phyloP scores from a whole-genome alignment of 2,329 filamentous ascomycete species.

The Microdochium trichocladiopsis region DNA sequence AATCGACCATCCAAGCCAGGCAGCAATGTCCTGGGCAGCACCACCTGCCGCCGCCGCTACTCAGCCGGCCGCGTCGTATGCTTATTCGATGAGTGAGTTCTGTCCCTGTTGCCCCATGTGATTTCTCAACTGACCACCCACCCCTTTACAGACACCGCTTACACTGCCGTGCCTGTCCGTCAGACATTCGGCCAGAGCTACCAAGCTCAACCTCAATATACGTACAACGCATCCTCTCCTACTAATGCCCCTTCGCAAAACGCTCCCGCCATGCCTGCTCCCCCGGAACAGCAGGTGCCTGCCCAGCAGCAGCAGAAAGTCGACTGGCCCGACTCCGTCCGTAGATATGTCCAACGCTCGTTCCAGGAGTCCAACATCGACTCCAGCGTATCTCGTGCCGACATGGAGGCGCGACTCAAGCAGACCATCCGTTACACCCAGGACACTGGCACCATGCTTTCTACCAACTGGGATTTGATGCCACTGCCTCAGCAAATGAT shows the following conservation, averaged over 20 bases:
- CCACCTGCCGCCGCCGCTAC: constrained; percentile 16
- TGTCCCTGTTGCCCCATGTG: neutral
- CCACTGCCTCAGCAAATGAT: constrained; percentile 83
- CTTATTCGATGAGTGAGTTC: constrained; percentile 16
- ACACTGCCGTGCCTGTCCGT: constrained; percentile 35
- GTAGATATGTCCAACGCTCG: constrained; percentile 81
- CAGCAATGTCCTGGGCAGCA: constrained; percentile 19
- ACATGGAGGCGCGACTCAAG: constrained; percentile 82
- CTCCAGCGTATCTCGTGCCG: constrained; percentile 51
- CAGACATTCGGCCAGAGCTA: constrained; percentile 25
- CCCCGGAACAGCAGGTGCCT: constrained; percentile 10
- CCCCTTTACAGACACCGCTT: constrained; percentile 27
- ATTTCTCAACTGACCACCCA: constrained; percentile 13
- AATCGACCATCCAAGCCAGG: constrained; percentile 4
- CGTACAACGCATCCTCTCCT: constrained; percentile 16
- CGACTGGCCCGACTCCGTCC: constrained; percentile 76
- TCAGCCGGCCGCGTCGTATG: constrained; percentile 13
- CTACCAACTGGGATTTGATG: constrained; percentile 75
- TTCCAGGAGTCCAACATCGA: constrained; percentile 71
- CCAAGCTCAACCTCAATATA: constrained; percentile 19
- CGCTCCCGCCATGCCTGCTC: constrained; percentile 17
- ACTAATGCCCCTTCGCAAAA: constrained; percentile 23
- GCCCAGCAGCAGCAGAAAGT: constrained; percentile 49
- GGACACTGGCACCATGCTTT: constrained; percentile 62
- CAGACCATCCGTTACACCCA: constrained; percentile 77